Percentiles rank a stretch among this genome's conserved stretches.
These are phyloP conservation scores for Neofusicoccum kwambonambiense DNA, from an alignment of 2,329 filamentous ascomycete species.

Conservation along the genomic window DNA sequence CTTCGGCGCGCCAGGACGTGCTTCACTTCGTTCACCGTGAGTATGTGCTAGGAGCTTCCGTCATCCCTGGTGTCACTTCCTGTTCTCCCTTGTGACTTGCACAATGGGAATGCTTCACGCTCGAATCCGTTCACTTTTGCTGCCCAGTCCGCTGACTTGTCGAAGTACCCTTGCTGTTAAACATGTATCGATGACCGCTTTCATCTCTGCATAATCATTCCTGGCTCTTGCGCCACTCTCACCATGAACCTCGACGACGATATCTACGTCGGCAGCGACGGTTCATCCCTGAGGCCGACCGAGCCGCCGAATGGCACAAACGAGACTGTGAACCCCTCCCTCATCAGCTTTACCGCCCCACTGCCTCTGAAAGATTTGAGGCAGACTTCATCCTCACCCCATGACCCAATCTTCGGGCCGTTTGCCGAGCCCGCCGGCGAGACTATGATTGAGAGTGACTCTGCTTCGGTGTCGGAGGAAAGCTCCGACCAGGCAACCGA, in stretches of 20 bases:
- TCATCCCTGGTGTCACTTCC: neutral
- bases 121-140: neutral
- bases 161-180: neutral
- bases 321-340: constrained; percentile 16
- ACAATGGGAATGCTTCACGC: neutral
- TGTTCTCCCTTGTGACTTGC: neutral
- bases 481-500: neutral
- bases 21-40: neutral
- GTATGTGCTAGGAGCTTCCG: neutral
- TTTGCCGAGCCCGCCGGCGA: constrained; percentile 3
- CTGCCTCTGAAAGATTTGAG: neutral
- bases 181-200: constrained; percentile 15
- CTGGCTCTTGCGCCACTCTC: constrained; percentile 4
- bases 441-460: constrained; percentile 1
- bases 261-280: constrained; percentile 10
- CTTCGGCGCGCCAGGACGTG: neutral
- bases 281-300: neutral
- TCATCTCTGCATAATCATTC: neutral
- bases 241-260: constrained; percentile 11
- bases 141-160: neutral
- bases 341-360: constrained; percentile 6
- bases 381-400: neutral
- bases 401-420: neutral
- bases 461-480: neutral
- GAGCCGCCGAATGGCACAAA: constrained; percentile 8